Evolutionary conservation across 1,139 yeast genomes (phyloP).

Genomic region (Zygoascus hellenicus): DNA sequence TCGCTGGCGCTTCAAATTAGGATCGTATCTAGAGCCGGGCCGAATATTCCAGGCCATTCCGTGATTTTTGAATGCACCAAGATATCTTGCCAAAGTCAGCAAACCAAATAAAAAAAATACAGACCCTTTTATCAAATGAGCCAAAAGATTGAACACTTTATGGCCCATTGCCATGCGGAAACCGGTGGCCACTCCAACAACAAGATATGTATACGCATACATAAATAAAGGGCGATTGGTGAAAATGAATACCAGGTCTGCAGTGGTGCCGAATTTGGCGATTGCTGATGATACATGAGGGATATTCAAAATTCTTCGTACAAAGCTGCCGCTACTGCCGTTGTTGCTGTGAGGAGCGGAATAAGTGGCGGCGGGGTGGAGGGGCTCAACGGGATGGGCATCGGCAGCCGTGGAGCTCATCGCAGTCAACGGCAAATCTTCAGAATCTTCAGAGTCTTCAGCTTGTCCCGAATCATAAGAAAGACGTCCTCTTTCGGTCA

Average conservation of each 20-base stretch:
- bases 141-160: slow-evolving; percentile 72
- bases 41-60: slow-evolving; percentile 93
- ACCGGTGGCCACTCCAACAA: slow-evolving; percentile 75
- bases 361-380: neutral
- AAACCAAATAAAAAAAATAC: slow-evolving; percentile 75
- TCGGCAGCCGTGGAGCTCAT: slow-evolving; percentile 4
- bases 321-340: neutral
- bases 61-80: slow-evolving; percentile 66
- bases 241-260: slow-evolving; percentile 42
- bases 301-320: slow-evolving; percentile 7
- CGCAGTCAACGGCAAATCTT: slow-evolving; percentile 4
- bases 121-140: slow-evolving; percentile 95
- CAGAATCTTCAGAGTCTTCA: slow-evolving; percentile 11
- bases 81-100: slow-evolving; percentile 71
- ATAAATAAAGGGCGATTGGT: slow-evolving; percentile 64
- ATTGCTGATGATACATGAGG: slow-evolving; percentile 28
- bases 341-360: neutral
- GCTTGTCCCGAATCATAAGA: slow-evolving; percentile 12
- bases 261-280: slow-evolving; percentile 35
- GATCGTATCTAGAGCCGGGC: slow-evolving; percentile 25
- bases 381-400: neutral
- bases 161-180: slow-evolving; percentile 60
- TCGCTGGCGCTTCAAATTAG: neutral
- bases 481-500: slow-evolving; percentile 4
- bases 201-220: slow-evolving; percentile 52